A percentile compares a stretch with the other conserved stretches of the same genome.
Conservation (phyloP, 306 rosid genomes). For the Sindora glabra region DNA sequence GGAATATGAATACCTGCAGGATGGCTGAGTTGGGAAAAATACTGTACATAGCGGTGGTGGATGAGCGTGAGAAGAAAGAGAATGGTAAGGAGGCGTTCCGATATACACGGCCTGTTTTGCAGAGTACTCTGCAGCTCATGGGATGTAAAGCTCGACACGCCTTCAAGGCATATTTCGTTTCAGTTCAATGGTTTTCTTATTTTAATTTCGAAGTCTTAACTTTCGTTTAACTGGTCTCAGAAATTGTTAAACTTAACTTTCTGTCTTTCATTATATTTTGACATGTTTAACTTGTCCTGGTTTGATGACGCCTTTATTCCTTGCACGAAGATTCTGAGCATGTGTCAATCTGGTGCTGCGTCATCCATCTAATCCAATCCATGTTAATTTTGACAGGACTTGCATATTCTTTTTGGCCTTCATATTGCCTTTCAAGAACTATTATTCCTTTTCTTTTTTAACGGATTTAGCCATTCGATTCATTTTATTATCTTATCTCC, state of each 20-base stretch:
- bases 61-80: conserved; percentile 36
- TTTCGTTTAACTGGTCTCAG: not conserved
- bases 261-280: not conserved
- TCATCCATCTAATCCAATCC: not conserved
- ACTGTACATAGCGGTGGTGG: too few species aligned
- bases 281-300: not conserved
- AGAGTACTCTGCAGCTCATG: conserved; percentile 81
- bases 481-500: not conserved
- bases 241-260: not conserved
- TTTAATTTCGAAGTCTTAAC: not conserved
- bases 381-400: conserved; percentile 1
- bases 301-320: not conserved
- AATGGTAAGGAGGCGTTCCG: conserved; percentile 58
- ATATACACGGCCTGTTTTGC: conserved; percentile 72
- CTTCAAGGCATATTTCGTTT: conserved; percentile 58
- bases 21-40: too few species aligned
- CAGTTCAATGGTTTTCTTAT: not conserved
- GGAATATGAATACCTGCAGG: too few species aligned
- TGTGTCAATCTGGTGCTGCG: not conserved
- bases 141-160: conserved; percentile 96
- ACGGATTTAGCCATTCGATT: too few species aligned
- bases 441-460: too few species aligned
- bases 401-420: conserved; percentile 7
- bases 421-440: not conserved
- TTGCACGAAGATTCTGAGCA: not conserved